Conservation (phyloP, 2,329 filamentous ascomycete genomes). For the Alternaria conjuncta region DNA sequence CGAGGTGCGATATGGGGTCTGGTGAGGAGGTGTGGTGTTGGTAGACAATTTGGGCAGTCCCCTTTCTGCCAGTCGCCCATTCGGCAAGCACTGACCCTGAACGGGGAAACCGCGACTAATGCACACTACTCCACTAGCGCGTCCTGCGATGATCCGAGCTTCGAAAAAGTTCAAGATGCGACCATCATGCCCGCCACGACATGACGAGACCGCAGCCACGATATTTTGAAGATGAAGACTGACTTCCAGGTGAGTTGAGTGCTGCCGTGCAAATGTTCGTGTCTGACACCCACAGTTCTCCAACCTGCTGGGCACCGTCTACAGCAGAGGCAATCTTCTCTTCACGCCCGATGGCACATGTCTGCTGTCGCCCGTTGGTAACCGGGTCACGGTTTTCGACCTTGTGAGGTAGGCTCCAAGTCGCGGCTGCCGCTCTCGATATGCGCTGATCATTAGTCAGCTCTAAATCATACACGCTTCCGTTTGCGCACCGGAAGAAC, state of each 20-base stretch:
- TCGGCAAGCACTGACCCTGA: constrained; percentile 48
- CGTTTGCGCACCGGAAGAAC: constrained; percentile 92
- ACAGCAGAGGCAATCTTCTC: constrained; percentile 95
- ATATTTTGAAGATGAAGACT: constrained; percentile 79
- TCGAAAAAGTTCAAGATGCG: constrained; percentile 45
- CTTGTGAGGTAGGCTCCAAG: constrained; percentile 78
- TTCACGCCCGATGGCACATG: constrained; percentile 97
- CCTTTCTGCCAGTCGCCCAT: constrained; percentile 49
- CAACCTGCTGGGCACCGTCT: constrained; percentile 97
- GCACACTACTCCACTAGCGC: constrained; percentile 23
- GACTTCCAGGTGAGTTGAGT: constrained; percentile 81
- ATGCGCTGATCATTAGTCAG: constrained; percentile 51
- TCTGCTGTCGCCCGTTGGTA: constrained; percentile 94
- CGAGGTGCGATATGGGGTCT: constrained; percentile 12
- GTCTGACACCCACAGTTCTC: constrained; percentile 76
- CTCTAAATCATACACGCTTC: constrained; percentile 86
- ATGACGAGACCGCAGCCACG: constrained; percentile 14
- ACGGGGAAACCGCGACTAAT: constrained; percentile 44
- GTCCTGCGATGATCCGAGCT: constrained; percentile 14
- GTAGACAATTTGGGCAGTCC: constrained; percentile 41
- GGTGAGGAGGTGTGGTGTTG: constrained; percentile 31
- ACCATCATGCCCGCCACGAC: constrained; percentile 26
- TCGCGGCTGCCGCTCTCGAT: not conserved
- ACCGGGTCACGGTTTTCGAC: constrained; percentile 94
- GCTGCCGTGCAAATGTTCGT: not conserved